Evolutionary conservation across 805 yeast genomes (phyloP).

Genomic region (Starmerella geochares): DNA sequence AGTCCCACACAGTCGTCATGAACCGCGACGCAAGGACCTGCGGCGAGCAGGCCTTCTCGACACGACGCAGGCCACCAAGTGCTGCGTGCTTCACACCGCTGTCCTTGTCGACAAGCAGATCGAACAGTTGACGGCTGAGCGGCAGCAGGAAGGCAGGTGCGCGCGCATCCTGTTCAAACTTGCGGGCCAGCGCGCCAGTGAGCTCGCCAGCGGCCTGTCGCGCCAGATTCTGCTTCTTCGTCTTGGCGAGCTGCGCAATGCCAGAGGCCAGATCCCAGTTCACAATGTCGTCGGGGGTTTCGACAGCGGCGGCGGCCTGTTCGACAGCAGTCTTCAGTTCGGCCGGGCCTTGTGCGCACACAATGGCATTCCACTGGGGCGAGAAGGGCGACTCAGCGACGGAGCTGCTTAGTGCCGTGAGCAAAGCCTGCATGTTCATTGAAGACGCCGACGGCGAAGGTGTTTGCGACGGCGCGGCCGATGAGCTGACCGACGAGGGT

Average conservation of each 20-base stretch:
- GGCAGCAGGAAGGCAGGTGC: constrained; percentile 63
- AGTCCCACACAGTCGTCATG: constrained; percentile 49
- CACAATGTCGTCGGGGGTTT: constrained; percentile 41
- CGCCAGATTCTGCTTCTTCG: constrained; percentile 61
- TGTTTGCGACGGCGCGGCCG: constrained; percentile 30
- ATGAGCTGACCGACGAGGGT: constrained; percentile 11
- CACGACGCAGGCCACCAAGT: constrained; percentile 61
- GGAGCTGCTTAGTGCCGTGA: constrained; percentile 54
- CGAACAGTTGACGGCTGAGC: constrained; percentile 54
- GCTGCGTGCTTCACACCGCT: constrained; percentile 77
- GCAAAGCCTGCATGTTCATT: constrained; percentile 47
- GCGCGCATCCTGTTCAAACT: constrained; percentile 54
- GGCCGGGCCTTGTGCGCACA: constrained; percentile 41
- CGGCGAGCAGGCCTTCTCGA: constrained; percentile 58
- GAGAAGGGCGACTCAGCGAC: constrained; percentile 58
- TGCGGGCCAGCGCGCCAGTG: constrained; percentile 47
- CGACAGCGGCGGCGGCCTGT: constrained; percentile 42
- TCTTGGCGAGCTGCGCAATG: constrained; percentile 54
- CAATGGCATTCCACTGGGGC: constrained; percentile 44
- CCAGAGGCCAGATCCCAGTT: constrained; percentile 61
- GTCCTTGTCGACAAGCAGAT: constrained; percentile 76
- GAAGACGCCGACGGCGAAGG: constrained; percentile 55
- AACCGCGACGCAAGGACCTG: constrained; percentile 71
- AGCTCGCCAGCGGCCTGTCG: constrained; percentile 69
- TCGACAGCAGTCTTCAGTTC: constrained; percentile 49